Evolutionary conservation across 1,139 yeast genomes (phyloP).

Genomic region (Zygosaccharomyces sapae): DNA sequence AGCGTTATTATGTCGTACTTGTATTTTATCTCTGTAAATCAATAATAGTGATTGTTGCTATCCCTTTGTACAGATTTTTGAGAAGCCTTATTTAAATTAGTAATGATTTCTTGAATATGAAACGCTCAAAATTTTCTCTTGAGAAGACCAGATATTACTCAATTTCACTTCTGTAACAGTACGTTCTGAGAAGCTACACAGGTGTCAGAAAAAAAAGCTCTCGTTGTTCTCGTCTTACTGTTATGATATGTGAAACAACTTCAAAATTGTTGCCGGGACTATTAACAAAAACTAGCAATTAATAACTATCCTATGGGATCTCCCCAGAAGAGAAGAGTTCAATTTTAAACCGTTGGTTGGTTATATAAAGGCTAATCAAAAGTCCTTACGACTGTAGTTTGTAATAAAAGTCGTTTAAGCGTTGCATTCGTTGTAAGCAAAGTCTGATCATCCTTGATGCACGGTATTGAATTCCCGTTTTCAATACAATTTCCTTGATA

Average conservation of each 20-base stretch:
- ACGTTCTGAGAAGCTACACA: slow-evolving; percentile 1
- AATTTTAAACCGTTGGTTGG: too few relatives aligned
- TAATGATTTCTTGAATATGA: slow-evolving; percentile 3
- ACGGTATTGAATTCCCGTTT: not conserved
- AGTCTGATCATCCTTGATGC: not conserved
- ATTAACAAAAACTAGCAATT: not conserved
- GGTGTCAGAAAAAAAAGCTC: not conserved
- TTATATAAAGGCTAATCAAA: not conserved
- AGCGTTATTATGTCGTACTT: too few relatives aligned
- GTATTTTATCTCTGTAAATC: not conserved
- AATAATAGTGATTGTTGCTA: not conserved
- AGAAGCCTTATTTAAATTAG: slow-evolving; percentile 1
- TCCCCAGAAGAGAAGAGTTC: too few relatives aligned
- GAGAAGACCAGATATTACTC: not conserved
- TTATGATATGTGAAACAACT: not conserved
- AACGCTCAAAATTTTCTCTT: not conserved
- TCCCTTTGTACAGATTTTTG: too few relatives aligned
- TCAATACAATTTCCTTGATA: not conserved
- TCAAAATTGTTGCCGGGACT: not conserved
- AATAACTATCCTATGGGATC: too few relatives aligned
- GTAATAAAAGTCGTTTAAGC: too few relatives aligned
- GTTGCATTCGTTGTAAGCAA: too few relatives aligned
- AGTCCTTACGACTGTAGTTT: not conserved
- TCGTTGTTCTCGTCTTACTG: not conserved
- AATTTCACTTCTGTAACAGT: not conserved